Evolutionary conservation across 1,284 basidiomycete genomes (phyloP).

Genomic region (Ceratobasidium sp.): DNA sequence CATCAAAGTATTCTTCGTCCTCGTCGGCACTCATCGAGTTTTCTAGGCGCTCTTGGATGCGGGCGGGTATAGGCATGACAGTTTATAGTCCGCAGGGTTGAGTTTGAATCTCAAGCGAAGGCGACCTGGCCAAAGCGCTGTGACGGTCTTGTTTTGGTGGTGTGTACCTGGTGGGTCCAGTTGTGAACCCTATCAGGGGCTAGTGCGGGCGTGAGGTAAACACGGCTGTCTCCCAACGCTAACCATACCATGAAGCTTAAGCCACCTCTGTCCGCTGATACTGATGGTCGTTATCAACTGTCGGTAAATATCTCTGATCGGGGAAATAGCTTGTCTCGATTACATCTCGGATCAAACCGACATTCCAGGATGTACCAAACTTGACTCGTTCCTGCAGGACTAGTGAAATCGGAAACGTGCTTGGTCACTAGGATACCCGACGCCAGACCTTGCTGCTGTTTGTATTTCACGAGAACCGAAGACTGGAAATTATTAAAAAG

Average conservation of each 20-base stretch:
- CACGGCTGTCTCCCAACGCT: too few species aligned
- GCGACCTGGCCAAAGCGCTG: not conserved
- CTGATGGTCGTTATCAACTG: not conserved
- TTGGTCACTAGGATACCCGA: conserved; percentile 37
- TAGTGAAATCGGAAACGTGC: conserved; percentile 23
- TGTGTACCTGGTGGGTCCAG: too few species aligned
- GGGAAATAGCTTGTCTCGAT: not conserved
- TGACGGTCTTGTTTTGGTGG: not conserved
- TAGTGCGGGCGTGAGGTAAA: too few species aligned
- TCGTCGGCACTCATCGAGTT: conserved; percentile 17
- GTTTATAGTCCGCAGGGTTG: conserved; percentile 7
- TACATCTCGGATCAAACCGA: conserved; percentile 24
- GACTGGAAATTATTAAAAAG: conserved; percentile 24
- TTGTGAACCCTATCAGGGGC: too few species aligned
- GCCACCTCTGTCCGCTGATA: not conserved
- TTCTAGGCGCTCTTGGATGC: conserved; percentile 3
- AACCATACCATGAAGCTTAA: too few species aligned
- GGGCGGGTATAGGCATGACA: conserved; percentile 16
- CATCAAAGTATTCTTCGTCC: not conserved
- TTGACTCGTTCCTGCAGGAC: not conserved
- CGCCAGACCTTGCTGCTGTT: not conserved
- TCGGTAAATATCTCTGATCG: too few species aligned
- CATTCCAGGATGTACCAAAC: conserved; percentile 19
- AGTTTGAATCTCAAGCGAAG: not conserved
- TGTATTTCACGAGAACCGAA: conserved; percentile 5